Percentiles rank a stretch among this genome's conserved stretches.
Evolutionary conservation across 1,139 yeast species (phyloP).

Genomic region (Yamadazyma trypodendri): DNA sequence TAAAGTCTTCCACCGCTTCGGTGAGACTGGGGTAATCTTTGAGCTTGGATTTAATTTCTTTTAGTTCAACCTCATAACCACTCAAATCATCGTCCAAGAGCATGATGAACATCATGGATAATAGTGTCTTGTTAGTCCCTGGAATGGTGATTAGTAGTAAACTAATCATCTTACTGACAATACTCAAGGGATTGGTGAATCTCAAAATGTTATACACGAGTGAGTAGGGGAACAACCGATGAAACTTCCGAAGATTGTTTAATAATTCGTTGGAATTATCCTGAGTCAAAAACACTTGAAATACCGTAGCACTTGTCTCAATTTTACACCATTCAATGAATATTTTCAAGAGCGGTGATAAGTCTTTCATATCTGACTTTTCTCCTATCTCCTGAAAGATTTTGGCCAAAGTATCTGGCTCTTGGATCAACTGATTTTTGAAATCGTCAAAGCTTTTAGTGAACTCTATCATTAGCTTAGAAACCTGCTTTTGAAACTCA

Average conservation of each 20-base stretch:
- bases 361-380: slow-evolving; percentile 51
- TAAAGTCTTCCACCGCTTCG: slow-evolving; percentile 22
- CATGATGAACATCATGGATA: slow-evolving; percentile 70
- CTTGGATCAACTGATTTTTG: slow-evolving; percentile 48
- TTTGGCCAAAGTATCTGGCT: slow-evolving; percentile 48
- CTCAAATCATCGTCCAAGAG: slow-evolving; percentile 77
- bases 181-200: slow-evolving; percentile 82
- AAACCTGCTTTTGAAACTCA: slow-evolving; percentile 70
- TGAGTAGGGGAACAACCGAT: slow-evolving; percentile 72
- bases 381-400: slow-evolving; percentile 65
- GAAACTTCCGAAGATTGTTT: slow-evolving; percentile 65
- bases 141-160: slow-evolving; percentile 76
- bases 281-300: slow-evolving; percentile 73
- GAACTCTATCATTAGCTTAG: slow-evolving; percentile 38
- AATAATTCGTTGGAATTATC: slow-evolving; percentile 77
- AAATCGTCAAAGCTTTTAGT: slow-evolving; percentile 53
- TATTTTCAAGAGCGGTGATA: slow-evolving; percentile 65
- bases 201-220: slow-evolving; percentile 71
- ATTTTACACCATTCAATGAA: slow-evolving; percentile 81
- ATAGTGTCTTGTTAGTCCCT: slow-evolving; percentile 54
- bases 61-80: slow-evolving; percentile 58
- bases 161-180: slow-evolving; percentile 75
- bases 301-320: slow-evolving; percentile 79
- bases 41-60: slow-evolving; percentile 36
- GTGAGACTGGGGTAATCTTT: slow-evolving; percentile 21